Evolutionary conservation across 129 eudicot genomes (phyloP), one percentile per base, ranked within the genome.

Genomic region (Smallanthus sonchifolius): DNA sequence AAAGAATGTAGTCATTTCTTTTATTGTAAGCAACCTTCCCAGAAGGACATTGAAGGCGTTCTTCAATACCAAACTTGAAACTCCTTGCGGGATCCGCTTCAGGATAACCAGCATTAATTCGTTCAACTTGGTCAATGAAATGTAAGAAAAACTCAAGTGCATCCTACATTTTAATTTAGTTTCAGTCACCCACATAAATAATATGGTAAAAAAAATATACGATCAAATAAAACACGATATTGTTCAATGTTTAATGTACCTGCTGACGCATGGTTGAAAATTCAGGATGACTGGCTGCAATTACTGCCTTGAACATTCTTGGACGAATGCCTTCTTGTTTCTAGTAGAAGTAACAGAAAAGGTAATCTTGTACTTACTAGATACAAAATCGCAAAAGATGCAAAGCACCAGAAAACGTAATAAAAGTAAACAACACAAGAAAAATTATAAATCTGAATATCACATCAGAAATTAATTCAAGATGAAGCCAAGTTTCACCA

Each of bases 241-340:
- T 49, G 20, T 19, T 49, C 34, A 55, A 15, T 32, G 13, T n/a
- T 79, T 64, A 24, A 66, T 19, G 62, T 76, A 90, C 98, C 97
- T 88, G 98, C 80, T 94, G 98, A 37, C 97, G 87, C 98, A 91
- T 94, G 65, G 98, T 86, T 30, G 98, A 94, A 84, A 94, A 94
- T 65, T 94, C 96, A 36, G 98, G 98, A 77, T 94, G 97, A 71
- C 92, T 94, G 32, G 98, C 96, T 74, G 97, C 96, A 75, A 94
- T 94, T 30, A 94, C 96, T 0, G 97, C 83, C 78, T 94, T 94
- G 77, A 94, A 90, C 98, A 94, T 94, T 20, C 93, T 88, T 45
- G 98, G 98, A 76, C 88, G 97, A 69, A 94, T 90, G 13, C 98
- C 98, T 75, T 81, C 93, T 77, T 90, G 97, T 75, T 85, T 94